phyloP scores from a whole-genome alignment of 805 yeast species.

The Yamadazyma takamatsuzukensis region DNA sequence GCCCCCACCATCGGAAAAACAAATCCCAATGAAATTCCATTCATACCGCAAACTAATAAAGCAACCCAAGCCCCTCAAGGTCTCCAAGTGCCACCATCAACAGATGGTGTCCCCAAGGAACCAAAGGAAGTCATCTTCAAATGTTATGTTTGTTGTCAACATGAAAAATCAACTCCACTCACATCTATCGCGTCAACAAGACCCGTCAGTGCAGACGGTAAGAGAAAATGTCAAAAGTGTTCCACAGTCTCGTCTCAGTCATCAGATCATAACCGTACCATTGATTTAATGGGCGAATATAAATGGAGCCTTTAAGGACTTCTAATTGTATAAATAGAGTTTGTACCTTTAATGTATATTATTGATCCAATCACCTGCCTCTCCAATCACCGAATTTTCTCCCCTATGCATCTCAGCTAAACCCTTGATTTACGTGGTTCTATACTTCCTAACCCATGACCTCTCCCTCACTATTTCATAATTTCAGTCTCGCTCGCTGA shows the following conservation, averaged over 20 bases:
- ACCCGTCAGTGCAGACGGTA: neutral
- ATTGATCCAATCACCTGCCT: too few species aligned
- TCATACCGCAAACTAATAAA: too few species aligned
- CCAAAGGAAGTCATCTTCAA: constrained; percentile 13
- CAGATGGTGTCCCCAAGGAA: too few species aligned
- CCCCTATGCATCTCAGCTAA: too few species aligned
- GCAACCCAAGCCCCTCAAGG: neutral
- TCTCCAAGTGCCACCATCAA: neutral
- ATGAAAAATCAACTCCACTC: too few species aligned
- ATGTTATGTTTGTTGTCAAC: constrained; percentile 17
- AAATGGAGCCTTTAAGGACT: constrained; percentile 26
- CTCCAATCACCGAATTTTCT: too few species aligned
- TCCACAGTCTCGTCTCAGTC: constrained; percentile 10
- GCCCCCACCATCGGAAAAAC: neutral
- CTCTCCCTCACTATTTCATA: neutral
- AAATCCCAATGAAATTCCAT: neutral
- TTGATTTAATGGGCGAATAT: constrained; percentile 29
- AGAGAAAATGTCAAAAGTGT: constrained; percentile 13
- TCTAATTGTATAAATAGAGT: too few species aligned
- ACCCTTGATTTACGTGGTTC: neutral
- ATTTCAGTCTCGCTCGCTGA: neutral
- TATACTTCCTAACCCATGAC: neutral
- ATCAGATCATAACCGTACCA: constrained; percentile 10
- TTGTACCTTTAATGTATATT: too few species aligned
- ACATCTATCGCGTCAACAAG: constrained; percentile 1